These are phyloP conservation scores for Schizosaccharomyces octosporus DNA, from an alignment of 805 yeast genomes.

Conservation along the genomic window DNA sequence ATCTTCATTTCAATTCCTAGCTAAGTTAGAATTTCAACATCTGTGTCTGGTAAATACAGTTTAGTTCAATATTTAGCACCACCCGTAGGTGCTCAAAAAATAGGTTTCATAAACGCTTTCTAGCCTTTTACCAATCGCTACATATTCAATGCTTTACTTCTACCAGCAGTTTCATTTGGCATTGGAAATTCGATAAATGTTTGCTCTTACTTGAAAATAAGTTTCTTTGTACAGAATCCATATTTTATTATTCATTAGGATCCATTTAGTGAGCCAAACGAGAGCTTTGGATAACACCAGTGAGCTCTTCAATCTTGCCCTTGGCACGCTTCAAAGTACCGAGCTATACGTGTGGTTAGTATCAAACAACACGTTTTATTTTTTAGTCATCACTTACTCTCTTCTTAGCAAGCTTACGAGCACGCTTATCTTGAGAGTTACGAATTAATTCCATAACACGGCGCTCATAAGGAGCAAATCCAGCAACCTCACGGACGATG, in stretches of 20 bases:
- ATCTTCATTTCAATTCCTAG: too few relatives aligned
- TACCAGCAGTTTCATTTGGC: too few relatives aligned
- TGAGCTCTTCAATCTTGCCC: constrained; percentile 98
- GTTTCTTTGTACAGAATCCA: neutral
- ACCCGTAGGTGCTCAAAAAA: too few relatives aligned
- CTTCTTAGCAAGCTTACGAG: constrained; percentile 99
- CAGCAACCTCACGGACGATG: constrained; percentile 88
- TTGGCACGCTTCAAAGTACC: constrained; percentile 99
- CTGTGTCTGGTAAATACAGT: too few relatives aligned
- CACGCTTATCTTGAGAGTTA: constrained; percentile 99
- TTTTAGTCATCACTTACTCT: constrained; percentile 20
- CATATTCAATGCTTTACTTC: too few relatives aligned
- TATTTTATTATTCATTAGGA: neutral
- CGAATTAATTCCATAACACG: constrained; percentile 97
- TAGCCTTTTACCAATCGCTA: too few relatives aligned
- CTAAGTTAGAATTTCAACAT: too few relatives aligned
- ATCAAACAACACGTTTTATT: neutral
- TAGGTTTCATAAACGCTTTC: too few relatives aligned
- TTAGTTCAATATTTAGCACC: too few relatives aligned
- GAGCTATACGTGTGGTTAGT: constrained; percentile 18
- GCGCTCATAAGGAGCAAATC: constrained; percentile 98
- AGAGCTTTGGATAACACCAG: constrained; percentile 82
- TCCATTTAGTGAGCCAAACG: constrained; percentile 18
- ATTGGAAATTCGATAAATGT: too few relatives aligned
- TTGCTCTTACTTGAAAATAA: neutral